Evolutionary conservation across 192 early-diverging fungal genomes (phyloP).

Genomic region (Backusella morwellensis): DNA sequence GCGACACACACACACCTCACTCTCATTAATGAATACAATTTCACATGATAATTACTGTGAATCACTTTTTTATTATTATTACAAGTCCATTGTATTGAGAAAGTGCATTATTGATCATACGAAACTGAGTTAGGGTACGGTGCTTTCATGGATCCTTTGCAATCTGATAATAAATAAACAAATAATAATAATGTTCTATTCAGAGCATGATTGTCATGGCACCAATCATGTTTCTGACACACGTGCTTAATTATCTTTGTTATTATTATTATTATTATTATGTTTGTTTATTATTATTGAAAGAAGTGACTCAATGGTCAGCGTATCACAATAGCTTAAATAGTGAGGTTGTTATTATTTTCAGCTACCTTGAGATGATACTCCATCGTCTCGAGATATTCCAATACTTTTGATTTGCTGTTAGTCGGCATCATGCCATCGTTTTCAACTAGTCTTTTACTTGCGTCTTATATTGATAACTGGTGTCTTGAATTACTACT

Average conservation of each 20-base stretch:
- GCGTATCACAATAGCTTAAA: not conserved
- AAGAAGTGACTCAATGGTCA: not conserved
- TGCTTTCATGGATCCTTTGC: too few species aligned
- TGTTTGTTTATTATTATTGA: not conserved
- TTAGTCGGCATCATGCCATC: too few species aligned
- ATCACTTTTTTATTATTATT: not conserved
- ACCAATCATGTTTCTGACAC: not conserved
- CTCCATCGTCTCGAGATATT: too few species aligned
- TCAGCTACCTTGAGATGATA: too few species aligned
- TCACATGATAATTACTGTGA: not conserved
- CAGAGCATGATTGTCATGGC: not conserved
- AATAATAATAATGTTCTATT: not conserved
- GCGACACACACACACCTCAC: not conserved
- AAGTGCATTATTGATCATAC: not conserved
- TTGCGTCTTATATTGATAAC: too few species aligned
- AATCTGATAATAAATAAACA: too few species aligned
- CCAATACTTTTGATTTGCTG: too few species aligned
- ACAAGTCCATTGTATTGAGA: not conserved
- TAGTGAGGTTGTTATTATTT: not conserved
- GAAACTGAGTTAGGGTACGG: too few species aligned
- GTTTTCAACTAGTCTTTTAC: too few species aligned
- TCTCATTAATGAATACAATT: not conserved
- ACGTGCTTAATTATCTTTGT: not conserved
- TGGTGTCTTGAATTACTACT: too few species aligned
- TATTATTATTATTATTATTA: too few species aligned